Percentiles rank a stretch among this genome's conserved stretches.
phyloP scores from a whole-genome alignment of 192 early-diverging fungal species.

The Mortierella alpina region DNA sequence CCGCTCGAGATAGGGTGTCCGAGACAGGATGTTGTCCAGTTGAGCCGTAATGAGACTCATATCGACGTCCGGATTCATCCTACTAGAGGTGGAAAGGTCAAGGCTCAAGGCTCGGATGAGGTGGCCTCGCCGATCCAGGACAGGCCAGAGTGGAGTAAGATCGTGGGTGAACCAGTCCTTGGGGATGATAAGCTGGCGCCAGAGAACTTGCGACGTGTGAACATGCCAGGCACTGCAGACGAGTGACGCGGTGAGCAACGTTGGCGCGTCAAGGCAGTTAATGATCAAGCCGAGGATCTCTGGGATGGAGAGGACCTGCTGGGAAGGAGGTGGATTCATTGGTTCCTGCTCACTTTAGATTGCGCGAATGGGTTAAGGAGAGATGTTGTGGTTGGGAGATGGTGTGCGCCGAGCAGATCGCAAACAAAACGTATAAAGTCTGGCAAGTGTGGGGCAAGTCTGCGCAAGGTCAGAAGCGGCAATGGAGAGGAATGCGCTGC shows the following conservation, averaged over 20 bases:
- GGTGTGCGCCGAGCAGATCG: too few species aligned
- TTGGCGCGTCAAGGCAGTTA: neutral
- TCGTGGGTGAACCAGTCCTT: conserved; percentile 38
- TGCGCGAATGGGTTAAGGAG: too few species aligned
- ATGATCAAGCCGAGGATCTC: conserved; percentile 40
- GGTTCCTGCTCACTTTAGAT: too few species aligned
- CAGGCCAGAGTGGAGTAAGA: conserved; percentile 25
- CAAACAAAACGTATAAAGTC: too few species aligned
- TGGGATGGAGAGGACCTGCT: conserved; percentile 28
- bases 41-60: conserved; percentile 4
- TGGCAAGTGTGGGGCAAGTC: too few species aligned
- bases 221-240: conserved; percentile 32
- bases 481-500: too few species aligned
- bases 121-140: conserved; percentile 26
- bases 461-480: too few species aligned
- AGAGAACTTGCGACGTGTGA: neutral
- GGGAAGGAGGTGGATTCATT: conserved; percentile 23
- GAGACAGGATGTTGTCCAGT: conserved; percentile 14
- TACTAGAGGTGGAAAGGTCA: conserved; percentile 10
- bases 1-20: conserved; percentile 27
- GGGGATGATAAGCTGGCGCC: conserved; percentile 30
- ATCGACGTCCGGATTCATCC: neutral
- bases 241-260: conserved; percentile 13
- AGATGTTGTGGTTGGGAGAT: too few species aligned
- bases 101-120: conserved; percentile 5